These are phyloP conservation scores for Excoecaria cochinchinensis DNA, from an alignment of 345 rosid species.

Conservation along the genomic window DNA sequence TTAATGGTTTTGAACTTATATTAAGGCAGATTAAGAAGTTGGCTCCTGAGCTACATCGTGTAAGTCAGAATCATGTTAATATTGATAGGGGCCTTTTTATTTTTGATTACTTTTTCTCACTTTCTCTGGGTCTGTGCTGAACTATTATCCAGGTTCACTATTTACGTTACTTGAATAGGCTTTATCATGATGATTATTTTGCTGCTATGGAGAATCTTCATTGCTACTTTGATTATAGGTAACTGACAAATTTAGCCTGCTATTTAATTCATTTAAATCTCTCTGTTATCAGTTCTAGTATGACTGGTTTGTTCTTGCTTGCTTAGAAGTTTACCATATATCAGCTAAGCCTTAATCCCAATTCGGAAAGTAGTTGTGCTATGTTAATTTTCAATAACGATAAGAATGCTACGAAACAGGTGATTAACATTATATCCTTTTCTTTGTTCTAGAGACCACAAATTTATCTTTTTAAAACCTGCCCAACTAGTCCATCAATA, in stretches of 20 bases:
- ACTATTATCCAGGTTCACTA: constrained; percentile 74
- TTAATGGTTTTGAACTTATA: constrained; percentile 60
- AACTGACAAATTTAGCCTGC: constrained; percentile 17
- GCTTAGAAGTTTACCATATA: not conserved
- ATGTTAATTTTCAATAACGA: not conserved
- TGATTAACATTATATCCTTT: not conserved
- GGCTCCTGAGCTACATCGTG: constrained; percentile 96
- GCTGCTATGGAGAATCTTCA: constrained; percentile 89
- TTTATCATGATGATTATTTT: constrained; percentile 85
- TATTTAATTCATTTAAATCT: not conserved
- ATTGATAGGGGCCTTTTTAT: not conserved
- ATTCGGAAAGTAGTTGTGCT: not conserved
- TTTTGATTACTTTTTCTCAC: constrained; percentile 11
- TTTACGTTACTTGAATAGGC: constrained; percentile 81
- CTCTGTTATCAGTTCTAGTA: not conserved
- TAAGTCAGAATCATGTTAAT: constrained; percentile 36
- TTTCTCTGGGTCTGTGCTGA: constrained; percentile 13
- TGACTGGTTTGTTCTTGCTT: not conserved
- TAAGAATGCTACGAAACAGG: not conserved
- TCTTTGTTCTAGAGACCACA: not conserved
- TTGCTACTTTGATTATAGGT: constrained; percentile 96
- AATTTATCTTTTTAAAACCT: not conserved
- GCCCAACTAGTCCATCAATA: no score
- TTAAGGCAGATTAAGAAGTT: constrained; percentile 70
- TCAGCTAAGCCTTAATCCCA: not conserved